Percentiles rank a stretch among this genome's conserved stretches.
Evolutionary conservation across 2,329 filamentous ascomycete species (phyloP).

Genomic region (Sarocladiaceae sp.): DNA sequence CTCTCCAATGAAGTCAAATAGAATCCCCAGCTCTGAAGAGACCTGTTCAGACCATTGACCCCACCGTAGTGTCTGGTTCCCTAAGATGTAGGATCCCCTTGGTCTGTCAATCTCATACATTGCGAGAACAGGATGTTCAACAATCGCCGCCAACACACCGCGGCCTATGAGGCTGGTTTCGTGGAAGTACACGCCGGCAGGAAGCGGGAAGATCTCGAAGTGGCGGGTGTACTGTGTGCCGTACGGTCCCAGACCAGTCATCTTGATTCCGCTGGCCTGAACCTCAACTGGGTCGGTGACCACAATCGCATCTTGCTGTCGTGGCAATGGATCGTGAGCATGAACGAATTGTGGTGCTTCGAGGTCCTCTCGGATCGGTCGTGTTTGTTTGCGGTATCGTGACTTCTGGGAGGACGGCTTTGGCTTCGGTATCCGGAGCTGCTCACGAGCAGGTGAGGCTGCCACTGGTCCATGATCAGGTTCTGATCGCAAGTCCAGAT

Average conservation of each 20-base stretch:
- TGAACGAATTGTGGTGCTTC: constrained; percentile 48
- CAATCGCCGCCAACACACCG: constrained; percentile 39
- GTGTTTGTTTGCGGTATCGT: constrained; percentile 38
- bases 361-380: constrained; percentile 42
- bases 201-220: constrained; percentile 59
- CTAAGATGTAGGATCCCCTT: constrained; percentile 39
- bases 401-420: constrained; percentile 16
- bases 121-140: background rate
- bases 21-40: constrained; percentile 58
- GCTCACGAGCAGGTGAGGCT: background rate
- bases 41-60: constrained; percentile 51
- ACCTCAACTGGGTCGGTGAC: background rate
- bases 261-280: constrained; percentile 15
- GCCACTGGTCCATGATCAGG: background rate
- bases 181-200: constrained; percentile 54
- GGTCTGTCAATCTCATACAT: constrained; percentile 24
- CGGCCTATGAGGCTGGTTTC: constrained; percentile 54
- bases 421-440: background rate
- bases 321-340: constrained; percentile 47
- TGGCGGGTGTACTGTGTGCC: constrained; percentile 58
- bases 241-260: constrained; percentile 55
- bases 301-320: background rate
- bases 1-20: constrained; percentile 56
- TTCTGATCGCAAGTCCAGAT: background rate
- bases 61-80: constrained; percentile 49